Base-by-base conservation (phyloP, 164 flowering plant genomes). In the Sedum album region DNA sequence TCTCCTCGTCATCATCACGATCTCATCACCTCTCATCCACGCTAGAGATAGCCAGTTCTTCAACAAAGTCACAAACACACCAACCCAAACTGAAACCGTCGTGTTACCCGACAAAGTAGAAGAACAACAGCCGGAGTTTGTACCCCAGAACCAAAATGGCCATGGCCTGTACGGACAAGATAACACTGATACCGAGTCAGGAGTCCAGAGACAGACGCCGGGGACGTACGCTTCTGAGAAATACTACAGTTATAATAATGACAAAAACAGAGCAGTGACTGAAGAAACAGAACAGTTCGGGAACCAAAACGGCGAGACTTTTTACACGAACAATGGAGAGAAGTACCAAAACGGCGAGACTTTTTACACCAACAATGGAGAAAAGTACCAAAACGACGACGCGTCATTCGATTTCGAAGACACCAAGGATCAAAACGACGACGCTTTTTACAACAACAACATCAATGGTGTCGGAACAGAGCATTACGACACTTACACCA, bases 1-100 rank as follows among this genome's bases (percentile, higher is more conserved):
- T 26, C 13, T 65, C 26, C 15, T 65, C 67, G 15, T 65, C 7
- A n/a, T 62, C 41, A 0, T 65, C 42, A 33, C 67, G 30, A 6
- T 65, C 67, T 65, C 46, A 10, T 35, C 67, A 6, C 13, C 17
- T 13, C 62, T 30, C n/a, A 41, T 65, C 31, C 30, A 65, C 30
- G 67, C 42, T 31, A 65, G 67, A 36, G 67, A 65, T 6, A 65
- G 67, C 5, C 67, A 65, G 42, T 65, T 65, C 67, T 65, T 65
- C 67, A 65, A 48, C 67, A 33, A 65, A 42, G 46, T 65, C 44
- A n/a, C 46, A 11, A 33, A 17, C 66, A 64, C 11, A 4, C 28
- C 46, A 11, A 44, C 48, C 15, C 20, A 14, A 44, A 65, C 46
- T 28, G 30, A 65, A 20, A 10, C 42, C 5, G 30, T 33, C 25